Base-by-base conservation (phyloP, 805 yeast species). In the Candida sithepensis region DNA sequence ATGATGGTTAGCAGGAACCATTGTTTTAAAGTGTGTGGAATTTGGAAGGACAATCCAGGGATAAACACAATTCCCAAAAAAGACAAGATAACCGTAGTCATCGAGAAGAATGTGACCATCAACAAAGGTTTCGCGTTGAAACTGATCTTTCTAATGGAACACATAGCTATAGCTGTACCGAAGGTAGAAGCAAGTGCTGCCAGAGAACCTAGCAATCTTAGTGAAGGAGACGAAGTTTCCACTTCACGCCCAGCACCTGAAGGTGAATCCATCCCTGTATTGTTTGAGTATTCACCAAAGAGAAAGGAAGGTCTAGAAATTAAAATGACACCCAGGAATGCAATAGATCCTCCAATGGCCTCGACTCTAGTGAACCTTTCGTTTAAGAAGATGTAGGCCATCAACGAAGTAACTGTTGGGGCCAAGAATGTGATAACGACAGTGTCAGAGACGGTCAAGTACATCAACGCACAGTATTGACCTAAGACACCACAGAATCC, bases 401-500 rank as follows among this genome's bases (percentile, higher is more conserved):
- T 65, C 20, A 88, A 65, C 0, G 89, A 86, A 0, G 96, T 85
- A 16, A 85, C 76, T 46, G 86, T 74, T 0, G 97, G 97, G 0
- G 82, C 72, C 57, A 90, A 65, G 55, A 90, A 90, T 2, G 92
- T 81, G 43, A 90, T 83, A 14, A 86, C 84, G 1, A 88, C 83
- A 0, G 95, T 87, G 59, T 90, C 97, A 10, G 91, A 82, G 5
- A 90, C 75, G 43, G 88, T 78, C 41, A 90, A 71, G 57, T 85
- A 87, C 67, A 80, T 74, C 53, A 90, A 68, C 1, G 96, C 80
- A 61, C 73, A 87, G 64, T 88, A 90, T 60, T 86, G 71, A 3
- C 92, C 84, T 59, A 84, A 84, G 5, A 89, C 95, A 3, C 96
- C 96, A 48, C 85, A 63, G 56, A 82, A 87, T 5, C 97, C 97